Percentiles rank a stretch among this genome's conserved stretches.
These are phyloP conservation scores for Globisporangium viniferum DNA, from an alignment of 352 stramenopile species.

Conservation along the genomic window DNA sequence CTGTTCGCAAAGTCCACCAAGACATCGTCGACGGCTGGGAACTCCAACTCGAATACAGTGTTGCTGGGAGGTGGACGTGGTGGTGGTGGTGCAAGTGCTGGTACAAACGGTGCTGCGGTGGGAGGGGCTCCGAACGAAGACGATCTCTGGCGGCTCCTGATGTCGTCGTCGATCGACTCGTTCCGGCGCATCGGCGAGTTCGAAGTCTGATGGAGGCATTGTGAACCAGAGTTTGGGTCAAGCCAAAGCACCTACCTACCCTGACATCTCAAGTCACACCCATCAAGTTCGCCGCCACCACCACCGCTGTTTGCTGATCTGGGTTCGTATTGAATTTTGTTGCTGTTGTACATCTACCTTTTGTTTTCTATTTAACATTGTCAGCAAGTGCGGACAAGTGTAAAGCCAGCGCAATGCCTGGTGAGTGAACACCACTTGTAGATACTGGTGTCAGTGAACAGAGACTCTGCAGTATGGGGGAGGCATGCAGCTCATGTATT, in stretches of 20 bases:
- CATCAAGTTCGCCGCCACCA: background rate
- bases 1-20: slow-evolving; percentile 20
- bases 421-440: too few species aligned
- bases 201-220: slow-evolving; percentile 20
- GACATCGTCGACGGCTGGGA: too few species aligned
- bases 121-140: slow-evolving; percentile 35
- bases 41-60: background rate
- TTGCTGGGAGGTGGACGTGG: background rate
- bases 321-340: background rate
- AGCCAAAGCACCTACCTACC: background rate
- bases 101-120: background rate
- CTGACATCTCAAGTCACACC: background rate
- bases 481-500: too few species aligned
- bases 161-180: slow-evolving; percentile 65
- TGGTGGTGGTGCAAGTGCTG: background rate
- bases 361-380: background rate
- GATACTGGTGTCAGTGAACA: too few species aligned
- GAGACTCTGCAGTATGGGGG: too few species aligned
- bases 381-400: background rate
- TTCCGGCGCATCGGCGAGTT: slow-evolving; percentile 39
- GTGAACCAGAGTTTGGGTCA: background rate
- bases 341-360: background rate
- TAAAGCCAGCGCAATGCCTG: too few species aligned
- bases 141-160: slow-evolving; percentile 68
- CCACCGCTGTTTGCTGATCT: background rate